Evolutionary conservation across 1,284 basidiomycete genomes (phyloP), one percentile per base, ranked within the genome.

Genomic region (Cystobasidiaceae sp.): DNA sequence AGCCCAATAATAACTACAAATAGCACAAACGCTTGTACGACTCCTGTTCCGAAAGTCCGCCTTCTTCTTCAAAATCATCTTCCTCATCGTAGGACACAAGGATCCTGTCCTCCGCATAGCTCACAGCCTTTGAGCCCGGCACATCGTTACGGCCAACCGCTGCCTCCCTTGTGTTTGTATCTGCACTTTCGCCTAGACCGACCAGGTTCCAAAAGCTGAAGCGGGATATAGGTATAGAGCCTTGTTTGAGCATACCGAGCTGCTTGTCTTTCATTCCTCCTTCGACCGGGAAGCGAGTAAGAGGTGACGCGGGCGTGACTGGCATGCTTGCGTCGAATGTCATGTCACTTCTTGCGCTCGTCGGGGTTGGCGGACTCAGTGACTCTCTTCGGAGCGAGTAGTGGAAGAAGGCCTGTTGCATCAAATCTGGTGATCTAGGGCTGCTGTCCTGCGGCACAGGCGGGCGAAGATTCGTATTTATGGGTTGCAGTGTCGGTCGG

Each of bases 131-230:
- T 11, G 11, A 23, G 13, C 8, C 21, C 37, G 27, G 33, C 8
- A 9, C 32, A 15, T 2, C 32, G 13, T 9, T 34, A 23, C n/a
- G 13, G 19, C 28, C 33, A 8, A 27, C 15, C 32, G 28, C 21
- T 8, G 28, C 17, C 51, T 37, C 23, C n/a, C 51, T 34, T 55
- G 3, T 19, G 9, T 25, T 32, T 33, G 21, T 41, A 33, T 21
- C 19, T n/a, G 33, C 7, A 11, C 15, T 9, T 44, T 44, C 59
- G 7, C 21, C 59, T 2, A 62, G 28, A 25, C 50, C 50, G 8
- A 62, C 59, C 25, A 62, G 21, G 45, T 62, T 62, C 59, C 59
- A 62, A 25, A 62, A 62, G 59, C 59, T 62, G 39, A 51, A 41
- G 5, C 59, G 11, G 4, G 59, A 32, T 9, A 62, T 41, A 25